Base-by-base conservation (phyloP, 805 yeast species). In the Candida berthetii region DNA sequence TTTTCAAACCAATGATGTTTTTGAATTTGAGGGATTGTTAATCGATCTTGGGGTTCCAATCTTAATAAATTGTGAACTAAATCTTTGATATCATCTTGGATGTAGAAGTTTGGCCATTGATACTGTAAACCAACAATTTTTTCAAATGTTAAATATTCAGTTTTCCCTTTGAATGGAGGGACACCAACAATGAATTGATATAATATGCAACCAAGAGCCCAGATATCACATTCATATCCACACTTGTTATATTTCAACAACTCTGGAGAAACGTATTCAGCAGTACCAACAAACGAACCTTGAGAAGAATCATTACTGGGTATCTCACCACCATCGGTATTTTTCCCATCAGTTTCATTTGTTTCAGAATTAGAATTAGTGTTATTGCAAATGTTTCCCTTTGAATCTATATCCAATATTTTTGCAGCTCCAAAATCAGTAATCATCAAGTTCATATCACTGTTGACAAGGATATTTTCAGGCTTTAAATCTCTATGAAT, bases 181-280 rank as follows among this genome's bases (percentile, higher is more conserved):
- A 74, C 76, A 0, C 97, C 96, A 46, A 95, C 95, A 19, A 90
- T 79, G 96, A 93, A 87, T 59, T 93, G 98, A 61, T 85, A 93
- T 1, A 93, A 62, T 7, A 93, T 91, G 59, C 98, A 89, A 1
- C 99, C 99, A 62, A 95, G 86, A 10, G 98, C 91, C 99, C 99
- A 93, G n/a, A 93, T 82, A 63, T 93, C 99, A 39, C 96, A 85
- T 34, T 34, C 36, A 15, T 19, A 34, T 16, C 36, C 24, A 22
- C 36, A 34, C 19, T 34, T 34, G 15, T 83, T 85, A 53, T 75
- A 85, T 47, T 82, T 86, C 44, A 85, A 65, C 31, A 85, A 64
- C 53, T 85, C 95, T 0, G 95, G 95, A 0, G 90, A 81, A 7
- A 85, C 90, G 52, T 84, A 84, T 51, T 84, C 91, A 1, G 91